Conservation (phyloP, 208 protist species). For the Wallacemonas sp. region DNA sequence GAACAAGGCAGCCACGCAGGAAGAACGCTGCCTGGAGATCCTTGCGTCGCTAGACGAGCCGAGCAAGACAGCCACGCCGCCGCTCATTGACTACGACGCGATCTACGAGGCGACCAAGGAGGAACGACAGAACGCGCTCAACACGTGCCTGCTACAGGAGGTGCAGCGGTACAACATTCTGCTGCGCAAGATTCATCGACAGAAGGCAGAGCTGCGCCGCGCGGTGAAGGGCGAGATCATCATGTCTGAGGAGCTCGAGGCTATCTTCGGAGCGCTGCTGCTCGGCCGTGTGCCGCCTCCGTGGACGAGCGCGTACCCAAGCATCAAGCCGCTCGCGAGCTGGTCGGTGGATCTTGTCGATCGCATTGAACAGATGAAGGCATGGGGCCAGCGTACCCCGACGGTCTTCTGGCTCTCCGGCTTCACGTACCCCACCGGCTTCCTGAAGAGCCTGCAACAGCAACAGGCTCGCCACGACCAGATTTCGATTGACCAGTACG, state of each 20-base stretch:
- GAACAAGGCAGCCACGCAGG: conserved; percentile 53
- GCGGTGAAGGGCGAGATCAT: conserved; percentile 97
- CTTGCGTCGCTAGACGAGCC: conserved; percentile 82
- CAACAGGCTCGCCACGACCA: conserved; percentile 88
- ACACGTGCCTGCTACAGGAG: conserved; percentile 97
- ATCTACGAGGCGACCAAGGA: conserved; percentile 91
- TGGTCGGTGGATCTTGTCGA: conserved; percentile 96
- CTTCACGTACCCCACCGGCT: conserved; percentile 99
- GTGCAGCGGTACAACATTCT: conserved; percentile 97
- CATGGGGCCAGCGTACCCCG: conserved; percentile 92
- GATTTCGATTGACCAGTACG: conserved; percentile 97
- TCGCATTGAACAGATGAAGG: conserved; percentile 92
- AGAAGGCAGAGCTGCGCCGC: conserved; percentile 90
- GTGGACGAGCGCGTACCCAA: conserved; percentile 97
- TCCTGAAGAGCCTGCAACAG: conserved; percentile 98
- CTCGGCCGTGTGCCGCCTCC: conserved; percentile 90
- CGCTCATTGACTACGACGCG: conserved; percentile 88
- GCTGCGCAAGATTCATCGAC: conserved; percentile 86
- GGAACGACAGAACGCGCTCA: conserved; percentile 91
- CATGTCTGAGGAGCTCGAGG: conserved; percentile 97
- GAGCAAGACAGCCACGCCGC: conserved; percentile 75
- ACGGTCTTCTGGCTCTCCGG: conserved; percentile 97
- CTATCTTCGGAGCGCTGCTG: conserved; percentile 90
- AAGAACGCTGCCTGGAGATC: conserved; percentile 87
- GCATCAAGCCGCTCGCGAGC: conserved; percentile 95